These are phyloP conservation scores for Kodamaea sagamina DNA, from an alignment of 805 yeast genomes.

Conservation along the genomic window DNA sequence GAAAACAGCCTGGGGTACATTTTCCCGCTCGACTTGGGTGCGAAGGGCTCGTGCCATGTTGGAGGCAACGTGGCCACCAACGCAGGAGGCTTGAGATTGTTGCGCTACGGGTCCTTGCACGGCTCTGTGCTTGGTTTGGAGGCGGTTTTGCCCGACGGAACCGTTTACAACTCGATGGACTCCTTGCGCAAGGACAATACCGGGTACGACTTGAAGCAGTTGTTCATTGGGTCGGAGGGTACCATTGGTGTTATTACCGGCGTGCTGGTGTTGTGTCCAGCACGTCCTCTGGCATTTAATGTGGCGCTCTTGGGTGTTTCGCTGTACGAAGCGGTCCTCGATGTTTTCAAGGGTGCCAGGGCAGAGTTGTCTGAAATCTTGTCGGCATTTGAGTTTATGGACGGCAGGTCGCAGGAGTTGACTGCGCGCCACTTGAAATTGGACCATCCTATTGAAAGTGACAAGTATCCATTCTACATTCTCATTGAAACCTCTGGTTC, in stretches of 20 bases:
- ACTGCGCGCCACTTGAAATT: slow-evolving; percentile 60
- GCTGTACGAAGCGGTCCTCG: slow-evolving; percentile 79
- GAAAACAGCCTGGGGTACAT: slow-evolving; percentile 56
- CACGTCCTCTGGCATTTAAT: slow-evolving; percentile 81
- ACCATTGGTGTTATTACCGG: slow-evolving; percentile 90
- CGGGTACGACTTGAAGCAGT: slow-evolving; percentile 89
- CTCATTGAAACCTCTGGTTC: slow-evolving; percentile 97
- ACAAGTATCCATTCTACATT: slow-evolving; percentile 82
- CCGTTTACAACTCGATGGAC: slow-evolving; percentile 74
- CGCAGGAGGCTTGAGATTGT: slow-evolving; percentile 89
- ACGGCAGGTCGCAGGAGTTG: slow-evolving; percentile 62
- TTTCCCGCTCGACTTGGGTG: slow-evolving; percentile 92
- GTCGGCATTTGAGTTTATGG: slow-evolving; percentile 96
- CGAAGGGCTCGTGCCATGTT: slow-evolving; percentile 94
- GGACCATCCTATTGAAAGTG: slow-evolving; percentile 76
- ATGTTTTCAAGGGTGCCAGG: slow-evolving; percentile 77
- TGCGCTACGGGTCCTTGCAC: slow-evolving; percentile 89
- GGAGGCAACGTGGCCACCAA: slow-evolving; percentile 96
- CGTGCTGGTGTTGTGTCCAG: slow-evolving; percentile 84
- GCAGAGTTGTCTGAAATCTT: slow-evolving; percentile 78
- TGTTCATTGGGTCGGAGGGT: slow-evolving; percentile 94
- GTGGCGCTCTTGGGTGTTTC: slow-evolving; percentile 86
- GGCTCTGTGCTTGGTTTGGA: slow-evolving; percentile 90
- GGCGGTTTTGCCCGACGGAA: slow-evolving; percentile 90
- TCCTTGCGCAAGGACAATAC: slow-evolving; percentile 92